Conservation (phyloP, 2,329 filamentous ascomycete species). For the Colletotrichum sp. region DNA sequence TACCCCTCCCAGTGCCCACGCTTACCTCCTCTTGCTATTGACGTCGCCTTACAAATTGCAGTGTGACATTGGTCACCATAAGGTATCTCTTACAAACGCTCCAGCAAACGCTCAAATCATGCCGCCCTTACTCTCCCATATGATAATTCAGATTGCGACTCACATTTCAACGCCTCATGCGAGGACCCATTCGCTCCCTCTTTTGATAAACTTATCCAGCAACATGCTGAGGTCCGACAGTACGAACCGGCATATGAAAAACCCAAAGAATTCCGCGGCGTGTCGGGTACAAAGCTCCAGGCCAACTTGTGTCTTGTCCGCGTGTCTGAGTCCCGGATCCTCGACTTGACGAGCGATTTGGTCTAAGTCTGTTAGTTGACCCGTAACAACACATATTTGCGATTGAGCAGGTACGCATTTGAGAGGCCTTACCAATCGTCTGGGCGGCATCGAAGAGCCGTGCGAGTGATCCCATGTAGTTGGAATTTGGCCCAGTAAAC, state of each 20-base stretch:
- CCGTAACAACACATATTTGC: background rate
- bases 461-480: slow-evolving; percentile 91
- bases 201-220: slow-evolving; percentile 96
- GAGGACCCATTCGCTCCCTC: slow-evolving; percentile 91
- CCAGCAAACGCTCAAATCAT: background rate
- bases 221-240: slow-evolving; percentile 82
- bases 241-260: slow-evolving; percentile 96
- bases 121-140: background rate
- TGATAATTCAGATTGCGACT: background rate
- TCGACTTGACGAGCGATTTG: slow-evolving; percentile 96
- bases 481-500: slow-evolving; percentile 83
- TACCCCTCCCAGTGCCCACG: background rate
- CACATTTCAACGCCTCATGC: slow-evolving; percentile 26
- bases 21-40: background rate
- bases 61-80: background rate
- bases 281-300: slow-evolving; percentile 92
- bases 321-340: slow-evolving; percentile 89
- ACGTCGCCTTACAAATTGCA: background rate
- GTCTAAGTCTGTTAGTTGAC: slow-evolving; percentile 56
- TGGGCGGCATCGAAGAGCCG: slow-evolving; percentile 93
- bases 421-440: slow-evolving; percentile 74
- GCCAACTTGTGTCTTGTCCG: slow-evolving; percentile 92
- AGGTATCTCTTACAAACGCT: background rate
- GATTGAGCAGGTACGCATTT: background rate
- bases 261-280: slow-evolving; percentile 96